Conservation (phyloP, 352 stramenopile species). For the Phytophthora nicotianae region DNA sequence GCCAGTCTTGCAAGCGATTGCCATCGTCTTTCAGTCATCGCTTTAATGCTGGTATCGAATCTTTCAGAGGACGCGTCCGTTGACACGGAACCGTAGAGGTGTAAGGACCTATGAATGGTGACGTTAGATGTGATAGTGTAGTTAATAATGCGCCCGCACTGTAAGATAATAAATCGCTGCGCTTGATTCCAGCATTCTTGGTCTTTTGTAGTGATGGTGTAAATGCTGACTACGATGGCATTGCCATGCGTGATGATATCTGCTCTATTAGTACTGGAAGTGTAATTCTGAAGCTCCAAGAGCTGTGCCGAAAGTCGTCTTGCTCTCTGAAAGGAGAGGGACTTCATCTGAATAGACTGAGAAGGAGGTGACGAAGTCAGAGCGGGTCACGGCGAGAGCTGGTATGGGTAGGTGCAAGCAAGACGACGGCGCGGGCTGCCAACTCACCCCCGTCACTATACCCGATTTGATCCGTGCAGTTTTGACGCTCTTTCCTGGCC, state of each 20-base stretch:
- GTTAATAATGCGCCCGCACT: not conserved
- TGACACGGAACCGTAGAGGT: conserved; percentile 13
- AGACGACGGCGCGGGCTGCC: conserved; percentile 13
- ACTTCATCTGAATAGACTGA: conserved; percentile 34
- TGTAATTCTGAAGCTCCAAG: conserved; percentile 1
- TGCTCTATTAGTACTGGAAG: conserved; percentile 8
- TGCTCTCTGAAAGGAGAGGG: conserved; percentile 21
- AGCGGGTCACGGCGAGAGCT: conserved; percentile 25
- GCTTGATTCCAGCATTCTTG: not conserved
- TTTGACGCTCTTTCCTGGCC: conserved; percentile 48
- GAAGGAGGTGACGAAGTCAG: conserved; percentile 17
- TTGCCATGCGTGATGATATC: conserved; percentile 3
- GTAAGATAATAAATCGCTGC: not conserved
- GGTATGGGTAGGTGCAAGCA: conserved; percentile 14
- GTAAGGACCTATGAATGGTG: too few relatives aligned
- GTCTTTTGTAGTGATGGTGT: not conserved
- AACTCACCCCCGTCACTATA: conserved; percentile 60
- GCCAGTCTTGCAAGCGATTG: not conserved
- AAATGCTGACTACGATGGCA: conserved; percentile 4
- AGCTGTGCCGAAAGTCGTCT: conserved; percentile 20
- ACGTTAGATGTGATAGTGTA: conserved; percentile 19
- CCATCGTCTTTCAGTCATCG: conserved; percentile 16
- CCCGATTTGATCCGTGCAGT: conserved; percentile 61
- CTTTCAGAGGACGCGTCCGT: conserved; percentile 21
- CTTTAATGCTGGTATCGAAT: conserved; percentile 13